These are phyloP conservation scores for Penicillium waksmanii DNA, from an alignment of 495 filamentous ascomycete genomes.

Conservation along the genomic window DNA sequence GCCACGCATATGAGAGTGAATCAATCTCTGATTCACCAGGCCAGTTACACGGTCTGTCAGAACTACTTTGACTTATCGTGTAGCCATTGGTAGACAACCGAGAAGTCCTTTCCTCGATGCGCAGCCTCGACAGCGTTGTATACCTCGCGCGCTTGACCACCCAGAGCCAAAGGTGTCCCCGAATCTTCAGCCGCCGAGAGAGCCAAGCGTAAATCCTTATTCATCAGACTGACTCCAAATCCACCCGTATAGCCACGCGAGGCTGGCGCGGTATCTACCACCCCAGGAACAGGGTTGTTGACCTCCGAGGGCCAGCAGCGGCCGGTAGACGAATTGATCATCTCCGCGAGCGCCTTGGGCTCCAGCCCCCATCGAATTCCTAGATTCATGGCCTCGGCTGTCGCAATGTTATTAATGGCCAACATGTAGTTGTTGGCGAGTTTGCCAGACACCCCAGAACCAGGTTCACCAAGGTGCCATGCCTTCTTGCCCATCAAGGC, in stretches of 20 bases:
- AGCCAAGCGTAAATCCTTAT: constrained; percentile 78
- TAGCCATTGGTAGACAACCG: constrained; percentile 80
- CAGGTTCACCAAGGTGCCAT: constrained; percentile 79
- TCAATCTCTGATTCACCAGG: too few relatives aligned
- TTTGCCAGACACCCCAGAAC: constrained; percentile 81
- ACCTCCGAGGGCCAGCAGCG: constrained; percentile 90
- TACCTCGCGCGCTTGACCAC: constrained; percentile 63
- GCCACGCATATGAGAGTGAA: too few relatives aligned
- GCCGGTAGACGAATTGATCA: constrained; percentile 87
- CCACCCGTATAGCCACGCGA: constrained; percentile 76
- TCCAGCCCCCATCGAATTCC: constrained; percentile 85
- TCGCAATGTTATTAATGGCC: constrained; percentile 90
- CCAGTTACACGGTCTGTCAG: too few relatives aligned
- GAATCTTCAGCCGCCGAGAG: constrained; percentile 72
- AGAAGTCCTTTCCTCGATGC: constrained; percentile 79
- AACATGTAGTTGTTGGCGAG: constrained; percentile 94
- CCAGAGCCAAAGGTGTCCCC: constrained; percentile 67
- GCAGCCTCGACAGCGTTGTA: constrained; percentile 65
- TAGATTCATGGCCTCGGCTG: constrained; percentile 91
- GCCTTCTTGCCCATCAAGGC: constrained; percentile 80
- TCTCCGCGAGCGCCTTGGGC: constrained; percentile 71
- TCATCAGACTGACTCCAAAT: constrained; percentile 82
- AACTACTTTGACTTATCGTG: constrained; percentile 37
- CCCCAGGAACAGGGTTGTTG: constrained; percentile 92
- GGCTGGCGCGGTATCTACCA: constrained; percentile 72